A percentile compares a stretch with the other conserved stretches of the same genome.
These are phyloP conservation scores for Ambrosiella xylebori DNA, from an alignment of 2,329 filamentous ascomycete species.

Conservation along the genomic window DNA sequence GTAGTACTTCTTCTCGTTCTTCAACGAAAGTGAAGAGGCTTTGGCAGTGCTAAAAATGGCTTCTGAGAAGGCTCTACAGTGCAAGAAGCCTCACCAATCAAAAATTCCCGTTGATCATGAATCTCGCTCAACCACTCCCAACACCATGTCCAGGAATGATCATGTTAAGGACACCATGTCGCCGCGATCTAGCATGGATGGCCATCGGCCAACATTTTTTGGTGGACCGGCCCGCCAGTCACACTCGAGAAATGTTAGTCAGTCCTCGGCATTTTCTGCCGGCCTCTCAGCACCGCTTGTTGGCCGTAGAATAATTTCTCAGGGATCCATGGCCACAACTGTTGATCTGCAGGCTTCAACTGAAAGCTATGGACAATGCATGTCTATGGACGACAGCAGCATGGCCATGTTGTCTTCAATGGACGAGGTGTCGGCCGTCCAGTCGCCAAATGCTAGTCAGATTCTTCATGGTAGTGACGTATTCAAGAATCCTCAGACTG, in stretches of 20 bases:
- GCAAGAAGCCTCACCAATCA: slow-evolving; percentile 12
- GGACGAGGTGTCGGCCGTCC: slow-evolving; percentile 48
- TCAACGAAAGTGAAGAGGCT: slow-evolving; percentile 68
- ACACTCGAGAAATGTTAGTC: slow-evolving; percentile 44
- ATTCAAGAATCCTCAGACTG: slow-evolving; percentile 32
- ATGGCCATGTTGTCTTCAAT: slow-evolving; percentile 50
- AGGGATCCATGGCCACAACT: slow-evolving; percentile 20
- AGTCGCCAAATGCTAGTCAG: slow-evolving; percentile 46
- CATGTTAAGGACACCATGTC: slow-evolving; percentile 46
- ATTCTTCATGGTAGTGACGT: slow-evolving; percentile 77
- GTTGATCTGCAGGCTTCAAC: slow-evolving; percentile 44
- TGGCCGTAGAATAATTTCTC: slow-evolving; percentile 19
- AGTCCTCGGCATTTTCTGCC: slow-evolving; percentile 19
- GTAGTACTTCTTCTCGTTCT: slow-evolving; percentile 93
- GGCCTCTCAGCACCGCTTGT: slow-evolving; percentile 20
- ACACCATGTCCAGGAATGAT: slow-evolving; percentile 26
- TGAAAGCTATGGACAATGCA: slow-evolving; percentile 60
- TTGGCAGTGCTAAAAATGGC: slow-evolving; percentile 60
- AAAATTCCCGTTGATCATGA: not conserved
- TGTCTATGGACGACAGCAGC: slow-evolving; percentile 48
- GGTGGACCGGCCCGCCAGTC: slow-evolving; percentile 27
- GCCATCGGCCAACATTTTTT: slow-evolving; percentile 36
- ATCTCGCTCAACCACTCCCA: slow-evolving; percentile 1
- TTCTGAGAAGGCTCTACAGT: slow-evolving; percentile 33
- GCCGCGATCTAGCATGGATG: slow-evolving; percentile 38